Evolutionary conservation across 805 yeast species (phyloP), one percentile per base, ranked within the genome.

Genomic region (Vanderwaltozyma yarrowii): DNA sequence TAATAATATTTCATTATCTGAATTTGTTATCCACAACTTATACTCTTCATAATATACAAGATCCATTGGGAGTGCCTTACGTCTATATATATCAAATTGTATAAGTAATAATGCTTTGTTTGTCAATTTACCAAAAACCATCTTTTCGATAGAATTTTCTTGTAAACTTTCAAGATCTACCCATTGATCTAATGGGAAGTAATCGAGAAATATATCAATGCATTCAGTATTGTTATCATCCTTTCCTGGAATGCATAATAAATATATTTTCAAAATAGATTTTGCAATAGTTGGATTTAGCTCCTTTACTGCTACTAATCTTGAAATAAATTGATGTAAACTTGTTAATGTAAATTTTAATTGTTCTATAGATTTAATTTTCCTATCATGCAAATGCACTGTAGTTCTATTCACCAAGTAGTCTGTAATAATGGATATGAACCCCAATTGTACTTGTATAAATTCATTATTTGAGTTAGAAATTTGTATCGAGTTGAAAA

Each of bases 231-330:
- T 20, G 17, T 14, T 7, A 8, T 26, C 5, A 9, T 15, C 21
- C n/a, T 31, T 16, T 7, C 8, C 25, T 6, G 41, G 35, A 19
- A 38, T 35, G 17, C 51, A 48, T 2, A 51, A 23, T 3, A 47
- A 36, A 32, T 53, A 57, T 5, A 52, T 37, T 35, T 54, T 44
- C 8, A 56, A 33, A 8, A 57, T n/a, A 15, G 43, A 41, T 42
- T 54, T 47, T 5, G 53, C 44, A 21, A 51, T 29, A 7, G 37
- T 29, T 10, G 39, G 26, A 24, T 40, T 36, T 4, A 26, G n/a
- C 12, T 37, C 35, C 9, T 25, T 5, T 9, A 7, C 5, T 5
- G 18, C 32, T 16, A 25, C 17, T 9, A 31, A 23, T 21, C 8
- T 25, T 3, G 33, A 39, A n/a, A 51, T 33, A 35, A 46, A 52